Percentiles rank a stretch among this genome's conserved stretches.
Evolutionary conservation across 1,139 yeast genomes (phyloP).

Genomic region (Citeromyces siamensis): DNA sequence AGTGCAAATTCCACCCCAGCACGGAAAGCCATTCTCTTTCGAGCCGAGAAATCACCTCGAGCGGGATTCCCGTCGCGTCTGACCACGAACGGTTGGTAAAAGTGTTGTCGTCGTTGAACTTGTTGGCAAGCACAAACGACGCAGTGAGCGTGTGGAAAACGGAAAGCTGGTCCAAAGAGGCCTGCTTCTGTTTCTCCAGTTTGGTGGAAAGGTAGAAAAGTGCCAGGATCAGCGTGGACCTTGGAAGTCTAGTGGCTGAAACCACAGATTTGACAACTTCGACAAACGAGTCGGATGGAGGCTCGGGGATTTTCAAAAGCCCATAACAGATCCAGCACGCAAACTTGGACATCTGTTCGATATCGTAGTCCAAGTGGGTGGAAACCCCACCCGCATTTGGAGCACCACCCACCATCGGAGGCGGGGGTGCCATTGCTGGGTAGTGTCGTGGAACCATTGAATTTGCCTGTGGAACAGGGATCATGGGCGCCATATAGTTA

Average conservation of each 20-base stretch:
- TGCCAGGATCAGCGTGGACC: constrained; percentile 67
- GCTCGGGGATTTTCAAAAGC: constrained; percentile 19
- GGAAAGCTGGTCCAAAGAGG: constrained; percentile 22
- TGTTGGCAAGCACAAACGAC: constrained; percentile 76
- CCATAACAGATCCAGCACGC: constrained; percentile 21
- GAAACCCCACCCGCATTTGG: constrained; percentile 42
- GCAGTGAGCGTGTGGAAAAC: constrained; percentile 56
- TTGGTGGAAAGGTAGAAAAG: constrained; percentile 56
- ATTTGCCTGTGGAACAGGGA: no score
- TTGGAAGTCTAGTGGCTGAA: constrained; percentile 83
- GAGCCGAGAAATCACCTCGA: constrained; percentile 43
- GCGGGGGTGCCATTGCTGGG: constrained; percentile 5
- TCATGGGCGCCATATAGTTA: no score
- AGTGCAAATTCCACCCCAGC: constrained; percentile 30
- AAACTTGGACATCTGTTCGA: constrained; percentile 67
- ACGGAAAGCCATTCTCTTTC: constrained; percentile 67
- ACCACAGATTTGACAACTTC: constrained; percentile 56
- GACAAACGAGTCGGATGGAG: constrained; percentile 43
- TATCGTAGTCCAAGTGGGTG: constrained; percentile 66
- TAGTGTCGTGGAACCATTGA: no score
- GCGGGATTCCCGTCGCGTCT: constrained; percentile 76
- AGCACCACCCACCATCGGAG: constrained; percentile 8
- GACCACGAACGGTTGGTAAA: constrained; percentile 94
- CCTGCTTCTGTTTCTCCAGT: constrained; percentile 16
- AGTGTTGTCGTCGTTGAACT: constrained; percentile 93